Evolutionary conservation across 2,329 filamentous ascomycete species (phyloP).

Genomic region (Chaetothyriales sp.): DNA sequence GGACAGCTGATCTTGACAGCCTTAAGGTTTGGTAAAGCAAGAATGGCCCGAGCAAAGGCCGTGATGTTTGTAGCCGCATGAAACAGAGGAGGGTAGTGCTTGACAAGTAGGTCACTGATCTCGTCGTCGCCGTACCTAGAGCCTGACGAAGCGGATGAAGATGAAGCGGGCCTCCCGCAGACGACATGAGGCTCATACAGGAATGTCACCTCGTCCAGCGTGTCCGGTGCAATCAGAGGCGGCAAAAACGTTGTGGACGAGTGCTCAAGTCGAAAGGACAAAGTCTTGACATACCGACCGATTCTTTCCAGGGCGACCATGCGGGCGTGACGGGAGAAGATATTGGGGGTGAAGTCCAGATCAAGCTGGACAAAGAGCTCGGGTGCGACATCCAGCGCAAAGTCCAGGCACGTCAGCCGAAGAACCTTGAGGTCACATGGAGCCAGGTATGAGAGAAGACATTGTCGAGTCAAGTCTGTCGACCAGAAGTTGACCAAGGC

Average conservation of each 20-base stretch:
- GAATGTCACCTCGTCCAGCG: conserved; percentile 64
- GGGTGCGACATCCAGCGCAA: conserved; percentile 22
- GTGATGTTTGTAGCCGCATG: conserved; percentile 78
- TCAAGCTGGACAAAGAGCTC: conserved; percentile 30
- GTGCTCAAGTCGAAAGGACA: conserved; percentile 66
- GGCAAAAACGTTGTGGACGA: conserved; percentile 65
- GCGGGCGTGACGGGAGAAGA: conserved; percentile 59
- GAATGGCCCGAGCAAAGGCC: conserved; percentile 64
- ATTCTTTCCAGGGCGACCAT: conserved; percentile 62
- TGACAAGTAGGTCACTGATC: conserved; percentile 64
- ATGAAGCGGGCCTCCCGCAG: conserved; percentile 44
- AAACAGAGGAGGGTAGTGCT: conserved; percentile 78
- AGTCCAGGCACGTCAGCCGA: conserved; percentile 24
- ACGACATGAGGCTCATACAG: conserved; percentile 60
- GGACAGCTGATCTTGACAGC: conserved; percentile 66
- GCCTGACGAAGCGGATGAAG: conserved; percentile 28
- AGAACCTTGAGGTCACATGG: conserved; percentile 23
- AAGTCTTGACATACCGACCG: conserved; percentile 60
- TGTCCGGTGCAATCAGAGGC: conserved; percentile 64
- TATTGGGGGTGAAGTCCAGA: conserved; percentile 41
- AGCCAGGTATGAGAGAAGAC: conserved; percentile 20
- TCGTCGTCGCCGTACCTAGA: conserved; percentile 69
- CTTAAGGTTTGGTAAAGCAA: conserved; percentile 50
- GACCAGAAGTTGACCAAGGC: conserved; percentile 25
- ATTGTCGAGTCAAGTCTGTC: conserved; percentile 21